Base-by-base conservation (phyloP, 345 rosid genomes). In the Euphorbia peplus region DNA sequence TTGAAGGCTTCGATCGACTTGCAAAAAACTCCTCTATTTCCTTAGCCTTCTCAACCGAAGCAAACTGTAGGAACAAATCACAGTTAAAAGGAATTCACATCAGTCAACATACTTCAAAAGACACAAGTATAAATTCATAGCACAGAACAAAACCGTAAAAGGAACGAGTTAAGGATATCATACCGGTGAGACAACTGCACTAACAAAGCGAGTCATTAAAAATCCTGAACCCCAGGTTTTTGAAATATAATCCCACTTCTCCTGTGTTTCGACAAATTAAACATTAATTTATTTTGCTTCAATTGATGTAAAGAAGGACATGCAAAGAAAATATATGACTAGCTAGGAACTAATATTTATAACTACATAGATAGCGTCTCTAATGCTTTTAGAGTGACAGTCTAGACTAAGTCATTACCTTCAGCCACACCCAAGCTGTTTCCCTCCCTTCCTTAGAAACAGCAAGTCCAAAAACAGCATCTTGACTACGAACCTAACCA, bases 341-440 rank as follows among this genome's bases (percentile, higher is more conserved):
- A 39, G 37, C 37, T 2, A 39, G 42, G 42, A 4, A 5, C 42
- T 8, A 8, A 30, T 58, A 58, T 18, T 41, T 24, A 13, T 24
- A 54, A 54, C 35, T 39, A 28, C 3, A 51, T 3, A 12, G 35
- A 42, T n/a, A 25, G 19, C 46, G 46, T 30, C 39, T 47, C 24
- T 50, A 12, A 15, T 55, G 70, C 39, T 41, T 54, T 26, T 24
- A 56, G 18, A n/a, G 32, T 14, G 30, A 53, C 50, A 25, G n/a
- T 19, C 35, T n/a, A 22, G 35, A 25, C 61, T 16, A 28, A 35
- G 48, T 47, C 3, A 68, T 63, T 77, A 89, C 95, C 95, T 86
- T 76, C 64, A 95, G 79, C 99, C 99, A 95, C 66, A 74, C 76
- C 99, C 99, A 91, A 56, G 97, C 92, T 25, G 83, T 87, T 80